Conservation (phyloP, 2,329 filamentous ascomycete genomes). For the Fusarium cyanostomum region DNA sequence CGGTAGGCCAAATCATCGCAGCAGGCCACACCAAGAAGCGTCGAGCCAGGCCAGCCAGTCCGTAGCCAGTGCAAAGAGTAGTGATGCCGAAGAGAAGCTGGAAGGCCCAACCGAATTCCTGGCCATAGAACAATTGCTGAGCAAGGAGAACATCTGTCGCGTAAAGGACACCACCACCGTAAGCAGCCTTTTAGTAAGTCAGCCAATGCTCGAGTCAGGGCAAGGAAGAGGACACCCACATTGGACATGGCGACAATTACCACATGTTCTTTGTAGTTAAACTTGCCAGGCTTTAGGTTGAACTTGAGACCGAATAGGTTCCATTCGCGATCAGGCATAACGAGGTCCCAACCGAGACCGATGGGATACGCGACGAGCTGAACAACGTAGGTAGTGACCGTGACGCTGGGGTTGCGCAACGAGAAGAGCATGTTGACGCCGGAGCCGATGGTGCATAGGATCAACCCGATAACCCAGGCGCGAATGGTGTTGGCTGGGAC, state of each 20-base stretch:
- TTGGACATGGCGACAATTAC: slow-evolving; percentile 72
- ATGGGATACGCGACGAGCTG: slow-evolving; percentile 70
- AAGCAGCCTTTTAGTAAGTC: slow-evolving; percentile 58
- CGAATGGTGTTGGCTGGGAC: slow-evolving; percentile 72
- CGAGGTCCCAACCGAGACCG: slow-evolving; percentile 62
- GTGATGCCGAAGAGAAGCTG: slow-evolving; percentile 64
- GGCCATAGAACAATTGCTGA: slow-evolving; percentile 65
- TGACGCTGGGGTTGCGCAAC: slow-evolving; percentile 66
- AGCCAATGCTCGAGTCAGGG: slow-evolving; percentile 24
- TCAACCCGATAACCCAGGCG: slow-evolving; percentile 69
- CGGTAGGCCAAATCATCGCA: slow-evolving; percentile 67
- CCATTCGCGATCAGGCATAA: slow-evolving; percentile 63
- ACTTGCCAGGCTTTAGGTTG: slow-evolving; percentile 65
- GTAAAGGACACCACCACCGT: slow-evolving; percentile 66
- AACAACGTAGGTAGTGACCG: slow-evolving; percentile 69
- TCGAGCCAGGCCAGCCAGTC: slow-evolving; percentile 63
- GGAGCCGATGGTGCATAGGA: slow-evolving; percentile 70
- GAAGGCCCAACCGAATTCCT: slow-evolving; percentile 64
- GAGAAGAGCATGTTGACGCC: slow-evolving; percentile 70
- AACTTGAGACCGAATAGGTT: slow-evolving; percentile 63
- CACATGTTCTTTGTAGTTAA: slow-evolving; percentile 71
- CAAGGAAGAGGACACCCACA: slow-evolving; percentile 52
- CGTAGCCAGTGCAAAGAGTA: slow-evolving; percentile 66
- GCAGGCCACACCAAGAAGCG: slow-evolving; percentile 64
- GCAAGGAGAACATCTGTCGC: slow-evolving; percentile 61